phyloP scores from a whole-genome alignment of 768 basidiomycete species.

The Hygrophorus russula region DNA sequence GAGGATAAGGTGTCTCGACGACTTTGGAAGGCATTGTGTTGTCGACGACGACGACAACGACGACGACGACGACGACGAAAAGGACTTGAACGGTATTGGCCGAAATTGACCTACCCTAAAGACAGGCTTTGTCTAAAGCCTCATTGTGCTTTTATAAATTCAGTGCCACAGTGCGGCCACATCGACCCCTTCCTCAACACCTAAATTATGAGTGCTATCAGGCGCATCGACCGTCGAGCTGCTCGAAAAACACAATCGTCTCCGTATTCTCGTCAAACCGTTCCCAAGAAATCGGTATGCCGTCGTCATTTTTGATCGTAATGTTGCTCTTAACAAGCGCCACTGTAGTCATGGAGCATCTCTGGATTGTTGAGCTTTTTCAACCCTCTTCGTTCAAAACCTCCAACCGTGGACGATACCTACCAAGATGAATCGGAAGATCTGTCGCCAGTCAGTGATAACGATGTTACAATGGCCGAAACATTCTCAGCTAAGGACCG shows the following conservation, averaged over 20 bases:
- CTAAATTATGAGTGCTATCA: slow-evolving; percentile 45
- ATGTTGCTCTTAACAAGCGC: slow-evolving; percentile 10
- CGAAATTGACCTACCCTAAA: slow-evolving; percentile 23
- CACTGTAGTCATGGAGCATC: slow-evolving; percentile 37
- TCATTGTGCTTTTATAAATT: background rate
- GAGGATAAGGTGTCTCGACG: slow-evolving; percentile 63
- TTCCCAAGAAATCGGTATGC: slow-evolving; percentile 38
- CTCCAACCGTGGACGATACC: slow-evolving; percentile 14
- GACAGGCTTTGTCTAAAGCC: background rate
- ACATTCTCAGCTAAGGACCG: slow-evolving; percentile 8
- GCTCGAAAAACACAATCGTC: slow-evolving; percentile 28
- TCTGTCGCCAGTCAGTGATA: background rate
- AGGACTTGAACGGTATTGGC: slow-evolving; percentile 7
- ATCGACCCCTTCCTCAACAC: slow-evolving; percentile 4
- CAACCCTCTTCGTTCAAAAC: slow-evolving; percentile 33
- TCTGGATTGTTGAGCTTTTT: slow-evolving; percentile 37
- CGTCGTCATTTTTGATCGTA: slow-evolving; percentile 2
- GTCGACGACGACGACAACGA: too few species aligned
- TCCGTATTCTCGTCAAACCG: slow-evolving; percentile 40
- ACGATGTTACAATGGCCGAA: slow-evolving; percentile 4
- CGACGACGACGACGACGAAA: too few species aligned
- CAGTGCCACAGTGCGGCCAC: slow-evolving; percentile 3
- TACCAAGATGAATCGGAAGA: slow-evolving; percentile 4
- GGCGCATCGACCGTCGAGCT: slow-evolving; percentile 30
- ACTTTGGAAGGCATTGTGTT: slow-evolving; percentile 42